A percentile compares a stretch with the other conserved stretches of the same genome.
Evolutionary conservation across 306 rosid species (phyloP).

Genomic region (Casuarina equisetifolia): DNA sequence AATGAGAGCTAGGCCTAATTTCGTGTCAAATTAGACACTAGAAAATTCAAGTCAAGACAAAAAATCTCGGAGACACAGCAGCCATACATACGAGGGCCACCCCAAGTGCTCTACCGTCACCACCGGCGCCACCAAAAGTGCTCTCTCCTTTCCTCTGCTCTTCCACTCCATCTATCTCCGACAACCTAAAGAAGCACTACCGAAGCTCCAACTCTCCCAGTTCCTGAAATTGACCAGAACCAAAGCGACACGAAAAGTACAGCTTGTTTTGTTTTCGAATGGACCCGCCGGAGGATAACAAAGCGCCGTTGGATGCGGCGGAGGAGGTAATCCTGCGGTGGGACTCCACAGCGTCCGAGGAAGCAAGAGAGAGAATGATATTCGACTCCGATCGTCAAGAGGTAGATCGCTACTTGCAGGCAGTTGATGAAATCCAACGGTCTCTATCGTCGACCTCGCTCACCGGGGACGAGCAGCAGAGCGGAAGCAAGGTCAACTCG

Average conservation of each 20-base stretch:
- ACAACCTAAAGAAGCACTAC: background rate
- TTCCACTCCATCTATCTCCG: background rate
- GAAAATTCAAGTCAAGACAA: background rate
- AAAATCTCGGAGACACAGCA: background rate
- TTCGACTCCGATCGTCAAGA: constrained; percentile 75
- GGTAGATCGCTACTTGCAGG: constrained; percentile 73
- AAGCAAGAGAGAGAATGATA: constrained; percentile 74
- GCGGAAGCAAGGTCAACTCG: constrained; percentile 56
- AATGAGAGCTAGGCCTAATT: background rate
- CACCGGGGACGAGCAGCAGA: constrained; percentile 56
- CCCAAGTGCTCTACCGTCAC: background rate
- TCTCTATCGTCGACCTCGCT: constrained; percentile 60
- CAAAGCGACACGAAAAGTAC: background rate
- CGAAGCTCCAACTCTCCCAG: background rate
- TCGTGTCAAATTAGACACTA: constrained; percentile 5
- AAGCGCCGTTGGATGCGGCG: constrained; percentile 49
- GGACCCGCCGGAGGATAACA: constrained; percentile 47
- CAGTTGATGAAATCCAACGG: constrained; percentile 93
- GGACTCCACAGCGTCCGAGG: constrained; percentile 95
- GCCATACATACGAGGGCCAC: background rate
- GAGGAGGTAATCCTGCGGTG: constrained; percentile 81
- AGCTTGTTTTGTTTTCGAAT: constrained; percentile 1
- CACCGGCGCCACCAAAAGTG: background rate
- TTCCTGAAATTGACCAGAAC: background rate
- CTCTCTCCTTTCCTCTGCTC: background rate